Evolutionary conservation across 2,329 filamentous ascomycete genomes (phyloP).

Genomic region (Trichophyton verrucosum): DNA sequence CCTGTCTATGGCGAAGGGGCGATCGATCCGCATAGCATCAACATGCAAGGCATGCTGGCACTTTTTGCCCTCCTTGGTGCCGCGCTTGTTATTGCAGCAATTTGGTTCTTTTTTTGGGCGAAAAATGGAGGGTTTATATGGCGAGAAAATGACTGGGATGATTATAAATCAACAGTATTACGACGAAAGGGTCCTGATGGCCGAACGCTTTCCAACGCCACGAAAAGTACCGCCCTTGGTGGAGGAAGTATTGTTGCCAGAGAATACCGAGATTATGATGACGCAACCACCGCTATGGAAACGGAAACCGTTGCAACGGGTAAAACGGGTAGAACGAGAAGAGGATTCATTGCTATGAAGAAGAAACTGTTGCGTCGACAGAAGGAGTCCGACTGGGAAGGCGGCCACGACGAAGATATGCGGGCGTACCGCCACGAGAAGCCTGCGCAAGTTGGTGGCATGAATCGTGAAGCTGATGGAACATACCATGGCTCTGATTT

Average conservation of each 20-base stretch:
- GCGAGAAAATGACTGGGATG: constrained; percentile 81
- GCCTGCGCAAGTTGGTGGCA: constrained; percentile 71
- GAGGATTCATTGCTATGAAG: constrained; percentile 25
- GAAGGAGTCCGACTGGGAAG: constrained; percentile 41
- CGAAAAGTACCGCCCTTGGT: constrained; percentile 70
- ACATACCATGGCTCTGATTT: constrained; percentile 69
- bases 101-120: constrained; percentile 99
- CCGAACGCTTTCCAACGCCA: constrained; percentile 69
- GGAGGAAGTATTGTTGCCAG: constrained; percentile 59
- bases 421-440: constrained; percentile 77
- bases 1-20: constrained; percentile 24
- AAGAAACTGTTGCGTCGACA: constrained; percentile 28
- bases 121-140: constrained; percentile 91
- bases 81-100: constrained; percentile 57
- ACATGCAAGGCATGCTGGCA: constrained; percentile 57
- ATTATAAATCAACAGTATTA: constrained; percentile 92
- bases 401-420: constrained; percentile 54
- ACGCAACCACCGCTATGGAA: constrained; percentile 34
- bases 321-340: constrained; percentile 17
- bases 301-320: constrained; percentile 37
- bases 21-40: constrained; percentile 31
- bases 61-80: constrained; percentile 76
- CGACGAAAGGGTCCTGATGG: constrained; percentile 82
- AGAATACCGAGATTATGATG: constrained; percentile 53
- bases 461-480: constrained; percentile 72